phyloP scores from a whole-genome alignment of 331 rosid genomes.

The Erythrophleum ivorense region DNA sequence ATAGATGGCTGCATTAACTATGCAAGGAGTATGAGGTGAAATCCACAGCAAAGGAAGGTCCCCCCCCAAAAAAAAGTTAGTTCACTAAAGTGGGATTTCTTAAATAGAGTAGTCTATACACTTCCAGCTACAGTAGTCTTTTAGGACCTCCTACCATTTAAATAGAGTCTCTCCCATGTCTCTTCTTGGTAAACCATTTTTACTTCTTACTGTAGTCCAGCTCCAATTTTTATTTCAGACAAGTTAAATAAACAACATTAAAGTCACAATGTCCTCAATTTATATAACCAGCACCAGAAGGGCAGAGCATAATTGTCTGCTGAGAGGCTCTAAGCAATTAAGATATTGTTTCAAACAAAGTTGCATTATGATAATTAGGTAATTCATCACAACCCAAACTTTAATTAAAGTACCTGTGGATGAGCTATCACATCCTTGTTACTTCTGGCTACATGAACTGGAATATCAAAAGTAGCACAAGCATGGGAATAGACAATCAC shows the following conservation, averaged over 20 bases:
- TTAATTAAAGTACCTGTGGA: constrained; percentile 72
- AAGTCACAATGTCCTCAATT: neutral
- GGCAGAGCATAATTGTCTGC: constrained; percentile 19
- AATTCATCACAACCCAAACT: constrained; percentile 11
- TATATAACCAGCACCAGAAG: constrained; percentile 9
- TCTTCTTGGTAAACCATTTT: neutral
- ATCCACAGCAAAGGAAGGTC: neutral
- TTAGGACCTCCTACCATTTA: neutral
- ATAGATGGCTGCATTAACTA: neutral
- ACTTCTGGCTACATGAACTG: constrained; percentile 66
- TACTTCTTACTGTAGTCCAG: neutral
- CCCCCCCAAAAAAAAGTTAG: neutral
- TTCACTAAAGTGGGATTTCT: neutral
- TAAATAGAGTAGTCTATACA: neutral
- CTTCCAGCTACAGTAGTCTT: neutral
- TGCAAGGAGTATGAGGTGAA: neutral
- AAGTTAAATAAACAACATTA: neutral
- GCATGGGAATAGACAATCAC: constrained; percentile 80
- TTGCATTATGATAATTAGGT: neutral
- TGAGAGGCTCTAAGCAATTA: neutral
- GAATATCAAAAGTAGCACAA: constrained; percentile 83
- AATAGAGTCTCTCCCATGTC: neutral
- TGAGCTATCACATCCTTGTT: constrained; percentile 67
- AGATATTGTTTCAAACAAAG: neutral
- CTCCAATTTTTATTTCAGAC: neutral